phyloP scores from a whole-genome alignment of 2,329 filamentous ascomycete genomes.

The Penicillium sp. region DNA sequence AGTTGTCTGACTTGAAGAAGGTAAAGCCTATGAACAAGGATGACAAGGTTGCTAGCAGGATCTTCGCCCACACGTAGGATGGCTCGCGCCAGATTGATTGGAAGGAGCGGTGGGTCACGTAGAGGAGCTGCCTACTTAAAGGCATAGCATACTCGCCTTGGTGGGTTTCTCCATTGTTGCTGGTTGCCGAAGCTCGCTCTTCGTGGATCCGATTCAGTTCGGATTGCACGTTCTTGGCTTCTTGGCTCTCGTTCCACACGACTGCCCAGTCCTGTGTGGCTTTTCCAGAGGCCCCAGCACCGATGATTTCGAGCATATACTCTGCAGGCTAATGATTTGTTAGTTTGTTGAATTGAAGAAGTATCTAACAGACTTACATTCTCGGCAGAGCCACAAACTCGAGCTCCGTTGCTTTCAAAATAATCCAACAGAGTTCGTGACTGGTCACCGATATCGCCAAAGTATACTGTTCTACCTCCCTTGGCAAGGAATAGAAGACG shows the following conservation, averaged over 20 bases:
- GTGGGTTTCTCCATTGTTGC: conserved; percentile 42
- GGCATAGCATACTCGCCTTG: conserved; percentile 74
- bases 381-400: conserved; percentile 59
- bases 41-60: conserved; percentile 61
- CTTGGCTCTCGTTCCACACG: conserved; percentile 59
- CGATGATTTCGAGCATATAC: conserved; percentile 63
- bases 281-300: conserved; percentile 66
- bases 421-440: conserved; percentile 59
- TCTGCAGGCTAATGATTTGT: conserved; percentile 58
- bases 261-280: conserved; percentile 64
- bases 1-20: conserved; percentile 71
- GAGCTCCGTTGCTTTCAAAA: conserved; percentile 63
- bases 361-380: conserved; percentile 45
- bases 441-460: conserved; percentile 63
- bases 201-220: conserved; percentile 61
- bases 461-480: conserved; percentile 66
- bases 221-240: conserved; percentile 55
- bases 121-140: conserved; percentile 64
- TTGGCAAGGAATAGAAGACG: conserved; percentile 61
- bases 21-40: conserved; percentile 79
- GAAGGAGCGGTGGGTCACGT: conserved; percentile 73
- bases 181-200: conserved; percentile 40
- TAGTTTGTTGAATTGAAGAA: background rate
- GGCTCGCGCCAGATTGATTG: conserved; percentile 89
- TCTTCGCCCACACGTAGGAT: conserved; percentile 81